These are phyloP conservation scores for Sugiyamaella smithiae DNA, from an alignment of 805 yeast genomes.

Conservation along the genomic window DNA sequence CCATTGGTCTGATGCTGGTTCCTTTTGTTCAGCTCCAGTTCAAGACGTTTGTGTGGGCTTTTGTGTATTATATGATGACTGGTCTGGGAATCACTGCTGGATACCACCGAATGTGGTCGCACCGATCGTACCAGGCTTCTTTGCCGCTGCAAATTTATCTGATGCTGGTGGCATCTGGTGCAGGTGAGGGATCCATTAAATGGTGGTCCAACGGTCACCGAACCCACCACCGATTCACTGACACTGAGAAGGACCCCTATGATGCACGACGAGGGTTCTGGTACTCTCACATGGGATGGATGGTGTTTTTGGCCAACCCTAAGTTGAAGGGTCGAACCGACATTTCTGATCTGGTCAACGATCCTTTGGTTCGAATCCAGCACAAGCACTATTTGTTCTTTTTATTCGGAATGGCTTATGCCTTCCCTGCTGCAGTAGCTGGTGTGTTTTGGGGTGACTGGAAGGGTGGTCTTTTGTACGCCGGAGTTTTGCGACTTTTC, in stretches of 20 bases:
- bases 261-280: conserved; percentile 74
- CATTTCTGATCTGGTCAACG: conserved; percentile 61
- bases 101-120: conserved; percentile 77
- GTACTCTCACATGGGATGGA: conserved; percentile 90
- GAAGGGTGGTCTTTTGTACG: conserved; percentile 73
- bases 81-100: conserved; percentile 79
- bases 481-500: conserved; percentile 70
- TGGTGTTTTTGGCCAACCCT: conserved; percentile 64
- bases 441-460: conserved; percentile 72
- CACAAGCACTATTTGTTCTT: conserved; percentile 64
- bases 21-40: conserved; percentile 43
- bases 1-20: conserved; percentile 44
- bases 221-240: conserved; percentile 87
- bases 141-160: conserved; percentile 47
- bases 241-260: conserved; percentile 87
- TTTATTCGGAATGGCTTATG: conserved; percentile 49
- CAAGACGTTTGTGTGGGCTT: conserved; percentile 53
- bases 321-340: conserved; percentile 64
- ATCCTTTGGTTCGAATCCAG: conserved; percentile 60
- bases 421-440: conserved; percentile 64
- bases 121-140: conserved; percentile 51
- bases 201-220: conserved; percentile 84
- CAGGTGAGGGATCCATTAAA: conserved; percentile 71
- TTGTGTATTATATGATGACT: conserved; percentile 55
- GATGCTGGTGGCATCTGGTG: conserved; percentile 64